Conservation (phyloP, 345 rosid genomes). For the Punica granatum region DNA sequence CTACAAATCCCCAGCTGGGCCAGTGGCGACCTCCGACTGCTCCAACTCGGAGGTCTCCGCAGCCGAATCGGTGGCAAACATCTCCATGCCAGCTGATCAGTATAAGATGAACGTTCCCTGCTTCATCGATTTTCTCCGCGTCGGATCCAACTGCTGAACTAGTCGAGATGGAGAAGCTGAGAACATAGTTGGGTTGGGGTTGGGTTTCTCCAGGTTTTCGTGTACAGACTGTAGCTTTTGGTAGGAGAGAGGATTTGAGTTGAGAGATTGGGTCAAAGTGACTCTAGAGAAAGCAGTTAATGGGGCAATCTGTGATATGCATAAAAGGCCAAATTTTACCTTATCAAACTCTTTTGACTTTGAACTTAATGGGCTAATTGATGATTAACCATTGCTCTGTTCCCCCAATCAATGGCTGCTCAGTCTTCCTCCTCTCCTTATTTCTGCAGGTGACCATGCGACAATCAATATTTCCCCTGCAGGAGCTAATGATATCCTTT, state of each 20-base stretch:
- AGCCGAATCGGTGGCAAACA: constrained; percentile 4
- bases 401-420: neutral
- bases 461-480: neutral
- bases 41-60: constrained; percentile 14
- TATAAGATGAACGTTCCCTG: neutral
- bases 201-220: neutral
- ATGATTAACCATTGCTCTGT: neutral
- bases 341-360: too few relatives aligned
- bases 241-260: neutral
- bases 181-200: neutral
- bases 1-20: neutral
- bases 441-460: neutral
- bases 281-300: neutral
- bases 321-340: neutral
- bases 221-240: neutral
- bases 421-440: neutral
- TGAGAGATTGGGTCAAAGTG: neutral
- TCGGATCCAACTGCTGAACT: neutral
- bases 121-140: constrained; percentile 17
- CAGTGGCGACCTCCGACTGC: neutral
- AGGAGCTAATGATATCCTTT: neutral
- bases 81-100: neutral
- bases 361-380: neutral
- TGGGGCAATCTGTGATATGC: neutral
- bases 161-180: neutral